A percentile compares a stretch with the other conserved stretches of the same genome.
Evolutionary conservation across 2,329 filamentous ascomycete species (phyloP).

Genomic region (Aureobasidium sp.): DNA sequence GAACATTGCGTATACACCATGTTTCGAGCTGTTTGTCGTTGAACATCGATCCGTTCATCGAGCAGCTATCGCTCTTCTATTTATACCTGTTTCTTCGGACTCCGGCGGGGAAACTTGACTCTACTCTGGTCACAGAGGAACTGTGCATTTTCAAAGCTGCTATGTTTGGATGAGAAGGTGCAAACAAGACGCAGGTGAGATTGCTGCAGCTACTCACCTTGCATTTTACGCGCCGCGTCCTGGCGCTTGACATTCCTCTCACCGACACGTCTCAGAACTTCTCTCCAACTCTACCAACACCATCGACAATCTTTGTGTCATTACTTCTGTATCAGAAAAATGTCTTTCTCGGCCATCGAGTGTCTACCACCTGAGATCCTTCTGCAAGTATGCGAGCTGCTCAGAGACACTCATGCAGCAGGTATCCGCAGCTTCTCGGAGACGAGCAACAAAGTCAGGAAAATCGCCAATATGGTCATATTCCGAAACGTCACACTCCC

Average conservation of each 20-base stretch:
- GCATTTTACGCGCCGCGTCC: not conserved
- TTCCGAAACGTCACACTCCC: not conserved
- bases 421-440: not conserved
- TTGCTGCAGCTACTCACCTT: not conserved
- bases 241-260: not conserved
- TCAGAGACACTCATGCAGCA: not conserved
- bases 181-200: not conserved
- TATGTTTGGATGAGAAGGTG: not conserved
- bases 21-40: not conserved
- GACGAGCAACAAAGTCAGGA: not conserved
- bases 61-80: not conserved
- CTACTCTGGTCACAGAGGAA: no score
- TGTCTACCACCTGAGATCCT: not conserved
- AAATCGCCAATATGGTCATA: not conserved
- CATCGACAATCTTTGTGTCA: not conserved
- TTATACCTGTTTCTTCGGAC: not conserved
- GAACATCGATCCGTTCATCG: not conserved
- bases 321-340: not conserved
- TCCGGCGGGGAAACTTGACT: no score
- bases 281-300: not conserved
- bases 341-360: not conserved
- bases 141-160: no score
- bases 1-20: not conserved
- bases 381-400: not conserved
- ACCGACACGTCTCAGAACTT: not conserved